phyloP scores from a whole-genome alignment of 805 yeast species.

The Monosporozyma aquatica region DNA sequence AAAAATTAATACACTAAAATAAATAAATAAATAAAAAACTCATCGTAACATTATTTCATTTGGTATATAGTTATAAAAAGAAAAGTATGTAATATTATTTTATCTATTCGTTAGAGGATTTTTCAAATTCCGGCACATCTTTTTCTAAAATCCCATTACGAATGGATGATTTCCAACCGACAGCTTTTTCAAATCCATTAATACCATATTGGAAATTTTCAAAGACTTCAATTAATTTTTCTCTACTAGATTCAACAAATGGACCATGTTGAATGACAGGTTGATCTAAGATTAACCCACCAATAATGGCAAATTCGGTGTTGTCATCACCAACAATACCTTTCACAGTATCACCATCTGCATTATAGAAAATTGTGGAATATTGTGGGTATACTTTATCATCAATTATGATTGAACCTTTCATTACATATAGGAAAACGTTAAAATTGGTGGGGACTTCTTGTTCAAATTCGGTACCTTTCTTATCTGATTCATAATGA shows the following conservation, averaged over 20 bases:
- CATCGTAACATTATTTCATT: too few relatives aligned
- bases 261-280: slow-evolving; percentile 83
- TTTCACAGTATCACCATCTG: slow-evolving; percentile 53
- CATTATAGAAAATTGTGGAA: slow-evolving; percentile 54
- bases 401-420: slow-evolving; percentile 47
- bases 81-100: too few relatives aligned
- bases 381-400: slow-evolving; percentile 36
- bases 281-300: slow-evolving; percentile 68
- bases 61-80: too few relatives aligned
- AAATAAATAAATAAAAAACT: too few relatives aligned
- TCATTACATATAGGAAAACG: slow-evolving; percentile 57
- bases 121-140: slow-evolving; percentile 9
- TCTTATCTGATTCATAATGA: slow-evolving; percentile 54
- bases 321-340: slow-evolving; percentile 41
- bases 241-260: slow-evolving; percentile 67
- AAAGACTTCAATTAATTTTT: slow-evolving; percentile 60
- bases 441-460: slow-evolving; percentile 52
- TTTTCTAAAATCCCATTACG: slow-evolving; percentile 27
- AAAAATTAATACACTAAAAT: too few relatives aligned
- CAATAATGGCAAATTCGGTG: slow-evolving; percentile 62
- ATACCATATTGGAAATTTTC: slow-evolving; percentile 57
- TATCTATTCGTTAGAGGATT: neutral
- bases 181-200: slow-evolving; percentile 64
- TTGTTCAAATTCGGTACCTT: slow-evolving; percentile 51
- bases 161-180: slow-evolving; percentile 44